Percentiles rank a stretch among this genome's conserved stretches.
phyloP scores from a whole-genome alignment of 2,329 filamentous ascomycete genomes.

The Neophaeococcomyces mojaviensis region DNA sequence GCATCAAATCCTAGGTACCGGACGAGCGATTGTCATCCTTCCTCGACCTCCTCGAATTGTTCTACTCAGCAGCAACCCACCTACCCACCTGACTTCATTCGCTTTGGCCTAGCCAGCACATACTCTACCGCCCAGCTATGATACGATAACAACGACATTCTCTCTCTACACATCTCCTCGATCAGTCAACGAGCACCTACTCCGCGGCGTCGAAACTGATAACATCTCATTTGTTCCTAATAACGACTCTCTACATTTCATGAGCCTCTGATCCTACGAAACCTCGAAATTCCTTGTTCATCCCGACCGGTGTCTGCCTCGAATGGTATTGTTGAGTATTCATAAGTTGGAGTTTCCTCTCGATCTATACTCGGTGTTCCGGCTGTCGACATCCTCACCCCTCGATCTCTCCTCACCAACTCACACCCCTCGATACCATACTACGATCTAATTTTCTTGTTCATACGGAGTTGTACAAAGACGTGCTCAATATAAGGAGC shows the following conservation, averaged over 20 bases:
- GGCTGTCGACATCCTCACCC: conserved; percentile 14
- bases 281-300: conserved; percentile 21
- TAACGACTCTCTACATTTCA: conserved; percentile 21
- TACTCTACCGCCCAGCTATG: conserved; percentile 3
- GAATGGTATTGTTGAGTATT: conserved; percentile 18
- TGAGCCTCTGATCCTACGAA: conserved; percentile 24
- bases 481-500: conserved; percentile 8
- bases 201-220: conserved; percentile 21
- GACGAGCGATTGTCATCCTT: not conserved
- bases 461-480: conserved; percentile 20
- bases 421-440: conserved; percentile 4
- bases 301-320: conserved; percentile 9
- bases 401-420: conserved; percentile 12
- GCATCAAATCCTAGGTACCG: conserved; percentile 1
- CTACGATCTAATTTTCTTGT: conserved; percentile 11
- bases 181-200: conserved; percentile 23
- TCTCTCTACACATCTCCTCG: conserved; percentile 19
- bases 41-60: no score
- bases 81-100: not conserved
- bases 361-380: conserved; percentile 21
- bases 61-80: conserved; percentile 1
- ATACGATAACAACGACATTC: conserved; percentile 16
- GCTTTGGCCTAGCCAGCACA: conserved; percentile 2
- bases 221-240: conserved; percentile 18
- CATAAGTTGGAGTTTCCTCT: conserved; percentile 14